These are phyloP conservation scores for Glycine soja DNA, from an alignment of 306 rosid species.

Conservation along the genomic window DNA sequence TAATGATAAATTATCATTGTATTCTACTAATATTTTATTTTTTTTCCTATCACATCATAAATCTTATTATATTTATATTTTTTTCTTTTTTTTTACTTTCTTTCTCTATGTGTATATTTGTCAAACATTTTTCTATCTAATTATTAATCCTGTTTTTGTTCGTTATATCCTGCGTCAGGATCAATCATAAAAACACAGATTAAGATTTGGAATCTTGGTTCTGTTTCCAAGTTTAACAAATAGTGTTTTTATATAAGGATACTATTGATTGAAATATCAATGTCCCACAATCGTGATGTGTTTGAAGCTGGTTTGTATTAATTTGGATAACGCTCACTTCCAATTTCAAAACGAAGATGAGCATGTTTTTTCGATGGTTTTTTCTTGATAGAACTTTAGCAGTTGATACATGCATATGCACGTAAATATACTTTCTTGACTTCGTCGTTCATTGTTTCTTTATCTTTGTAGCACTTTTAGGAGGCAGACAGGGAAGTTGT, in stretches of 20 bases:
- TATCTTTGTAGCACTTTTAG: conserved; percentile 29
- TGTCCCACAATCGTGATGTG: conserved; percentile 12
- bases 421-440: conserved; percentile 36
- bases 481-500: conserved; percentile 35
- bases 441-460: conserved; percentile 15
- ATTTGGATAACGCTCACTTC: not conserved
- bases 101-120: too few relatives aligned
- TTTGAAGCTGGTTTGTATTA: conserved; percentile 25
- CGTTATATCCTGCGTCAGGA: conserved; percentile 19
- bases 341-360: not conserved
- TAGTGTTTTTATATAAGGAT: conserved; percentile 17
- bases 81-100: too few relatives aligned
- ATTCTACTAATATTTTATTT: too few relatives aligned
- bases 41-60: too few relatives aligned
- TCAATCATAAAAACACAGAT: not conserved
- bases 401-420: conserved; percentile 23
- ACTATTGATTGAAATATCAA: conserved; percentile 7
- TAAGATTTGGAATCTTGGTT: conserved; percentile 1
- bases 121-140: not conserved
- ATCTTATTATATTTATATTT: too few relatives aligned
- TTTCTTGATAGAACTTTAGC: not conserved
- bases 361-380: not conserved
- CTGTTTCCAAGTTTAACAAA: not conserved
- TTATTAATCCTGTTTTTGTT: conserved; percentile 35
- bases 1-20: too few relatives aligned